Conservation (phyloP, 2,329 filamentous ascomycete species). For the Cordyceps cateniannulata region DNA sequence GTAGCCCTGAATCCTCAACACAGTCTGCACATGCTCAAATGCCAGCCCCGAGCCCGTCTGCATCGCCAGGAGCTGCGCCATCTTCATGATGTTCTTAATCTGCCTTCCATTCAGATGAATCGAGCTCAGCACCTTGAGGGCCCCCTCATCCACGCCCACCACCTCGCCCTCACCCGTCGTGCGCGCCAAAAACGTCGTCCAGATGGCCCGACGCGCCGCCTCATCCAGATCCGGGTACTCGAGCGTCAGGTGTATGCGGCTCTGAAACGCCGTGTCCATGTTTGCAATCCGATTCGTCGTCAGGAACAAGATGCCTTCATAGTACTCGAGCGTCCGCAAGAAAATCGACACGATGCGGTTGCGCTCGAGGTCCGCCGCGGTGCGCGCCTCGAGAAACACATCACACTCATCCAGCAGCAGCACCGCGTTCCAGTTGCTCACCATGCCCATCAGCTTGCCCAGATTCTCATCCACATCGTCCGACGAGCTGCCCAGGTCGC, state of each 20-base stretch:
- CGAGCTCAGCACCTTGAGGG: conserved; percentile 59
- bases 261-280: conserved; percentile 87
- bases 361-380: conserved; percentile 74
- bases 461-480: conserved; percentile 67
- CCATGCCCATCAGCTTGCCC: conserved; percentile 78
- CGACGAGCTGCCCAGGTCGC: conserved; percentile 74
- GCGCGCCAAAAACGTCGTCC: conserved; percentile 74
- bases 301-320: conserved; percentile 82
- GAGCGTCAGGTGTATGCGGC: conserved; percentile 77
- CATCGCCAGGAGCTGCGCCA: conserved; percentile 74
- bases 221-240: conserved; percentile 68
- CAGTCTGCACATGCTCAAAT: conserved; percentile 74
- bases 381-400: conserved; percentile 75
- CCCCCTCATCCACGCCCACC: conserved; percentile 54
- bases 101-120: conserved; percentile 59
- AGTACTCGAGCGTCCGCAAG: conserved; percentile 80
- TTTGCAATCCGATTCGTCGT: conserved; percentile 84
- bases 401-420: conserved; percentile 81
- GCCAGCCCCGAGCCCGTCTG: conserved; percentile 64
- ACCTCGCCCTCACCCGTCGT: too few relatives aligned
- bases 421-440: conserved; percentile 79
- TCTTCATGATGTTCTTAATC: conserved; percentile 86
- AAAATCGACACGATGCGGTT: conserved; percentile 86
- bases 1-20: conserved; percentile 64
- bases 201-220: conserved; percentile 71